Evolutionary conservation across 2,329 filamentous ascomycete genomes (phyloP), one percentile per base, ranked within the genome.

Genomic region (Verticillium klebahnii): DNA sequence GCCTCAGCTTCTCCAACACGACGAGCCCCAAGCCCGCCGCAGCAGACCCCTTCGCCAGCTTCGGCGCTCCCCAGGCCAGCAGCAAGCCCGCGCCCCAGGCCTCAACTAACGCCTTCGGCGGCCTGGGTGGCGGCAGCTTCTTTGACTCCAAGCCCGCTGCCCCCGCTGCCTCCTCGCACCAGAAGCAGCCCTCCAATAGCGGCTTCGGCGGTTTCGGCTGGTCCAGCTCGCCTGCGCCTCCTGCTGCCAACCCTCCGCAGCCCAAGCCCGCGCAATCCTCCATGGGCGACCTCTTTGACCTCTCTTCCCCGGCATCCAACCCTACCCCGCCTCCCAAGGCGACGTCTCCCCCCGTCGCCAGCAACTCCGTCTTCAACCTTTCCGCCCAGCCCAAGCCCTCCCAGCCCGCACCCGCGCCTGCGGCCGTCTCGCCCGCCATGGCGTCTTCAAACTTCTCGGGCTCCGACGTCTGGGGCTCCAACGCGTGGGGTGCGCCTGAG

Each of bases 391-490:
- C 70, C 67, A 82, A 82, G 65, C 73, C 82, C 6, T 67, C 75
- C 5, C 45, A 59, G 4, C 69, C 80, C 2, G 69, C 77, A 0
- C 67, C 79, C 15, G 73, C 79, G 2, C 71, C 80, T 7, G 72
- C 80, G 29, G 45, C 45, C 19, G 45, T 50, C 45, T 50, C 45
- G 9, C 71, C 82, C 2, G 68, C 76, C 5, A 69, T 77, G 3
- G 69, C 69, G 9, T 77, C 73, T 76, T 72, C 75, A 59, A 77
- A 71, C 59, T 72, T 80, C 62, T 80, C 77, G 2, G 77, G 78
- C 60, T 77, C 90, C 62, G 92, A 96, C 70, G 89, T 93, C 0
- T 97, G 93, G 92, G 93, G 92, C 56, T 85, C 85, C 62, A 92
- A 94, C 74, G 93, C 91, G 3, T 99, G 95, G 95, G 85, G 83